These are phyloP conservation scores for Aspergillus proliferans DNA, from an alignment of 2,329 filamentous ascomycete species.

Conservation along the genomic window DNA sequence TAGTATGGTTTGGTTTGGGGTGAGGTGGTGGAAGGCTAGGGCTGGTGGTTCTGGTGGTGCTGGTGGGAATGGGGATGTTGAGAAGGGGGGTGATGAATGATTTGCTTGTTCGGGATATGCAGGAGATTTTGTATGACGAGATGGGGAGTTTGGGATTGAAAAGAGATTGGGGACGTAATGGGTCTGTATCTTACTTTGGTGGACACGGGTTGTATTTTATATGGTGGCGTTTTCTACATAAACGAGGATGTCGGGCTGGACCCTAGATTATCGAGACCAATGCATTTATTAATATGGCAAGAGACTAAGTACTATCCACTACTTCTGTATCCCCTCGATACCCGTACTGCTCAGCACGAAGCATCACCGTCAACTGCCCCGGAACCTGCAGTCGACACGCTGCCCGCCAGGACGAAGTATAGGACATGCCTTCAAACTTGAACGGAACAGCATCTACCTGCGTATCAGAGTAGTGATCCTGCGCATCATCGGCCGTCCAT, in stretches of 20 bases:
- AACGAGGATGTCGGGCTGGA: too few species aligned
- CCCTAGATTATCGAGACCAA: too few species aligned
- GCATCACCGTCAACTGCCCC: neutral
- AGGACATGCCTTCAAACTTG: neutral
- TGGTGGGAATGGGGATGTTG: constrained; percentile 12
- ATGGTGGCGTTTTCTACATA: too few species aligned
- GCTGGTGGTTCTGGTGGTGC: constrained; percentile 8
- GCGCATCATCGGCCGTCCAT: neutral
- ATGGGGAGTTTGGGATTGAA: too few species aligned
- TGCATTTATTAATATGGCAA: neutral
- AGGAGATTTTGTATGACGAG: too few species aligned
- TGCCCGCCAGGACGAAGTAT: neutral
- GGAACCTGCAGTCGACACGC: neutral
- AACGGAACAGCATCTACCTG: neutral
- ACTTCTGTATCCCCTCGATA: neutral
- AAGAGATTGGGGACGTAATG: too few species aligned
- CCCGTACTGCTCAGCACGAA: neutral
- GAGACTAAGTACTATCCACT: neutral
- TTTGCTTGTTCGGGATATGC: neutral
- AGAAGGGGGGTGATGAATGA: neutral
- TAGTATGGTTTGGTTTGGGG: constrained; percentile 8
- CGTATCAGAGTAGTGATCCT: neutral
- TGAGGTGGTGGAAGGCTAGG: constrained; percentile 30
- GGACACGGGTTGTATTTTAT: too few species aligned
- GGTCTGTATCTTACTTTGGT: too few species aligned